Evolutionary conservation across 805 yeast species (phyloP), one percentile per base, ranked within the genome.

Genomic region (Isabelozyma pseudorhagii): DNA sequence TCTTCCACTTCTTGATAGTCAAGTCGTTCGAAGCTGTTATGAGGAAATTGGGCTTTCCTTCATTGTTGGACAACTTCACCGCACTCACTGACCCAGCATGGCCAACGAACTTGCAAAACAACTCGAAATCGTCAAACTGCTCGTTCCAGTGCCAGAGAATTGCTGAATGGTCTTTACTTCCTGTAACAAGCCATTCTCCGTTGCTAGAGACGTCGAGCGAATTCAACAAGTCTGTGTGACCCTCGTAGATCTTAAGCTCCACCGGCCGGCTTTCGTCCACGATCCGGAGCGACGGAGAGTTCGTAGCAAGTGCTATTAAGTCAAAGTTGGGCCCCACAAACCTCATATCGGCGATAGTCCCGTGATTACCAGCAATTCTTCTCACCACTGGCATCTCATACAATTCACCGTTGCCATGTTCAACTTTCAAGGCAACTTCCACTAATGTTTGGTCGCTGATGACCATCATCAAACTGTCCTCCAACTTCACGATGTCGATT

Each of bases 111-210:
- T 80, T 76, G 0, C 91, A 84, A 61, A 79, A 82, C 27, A 72
- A 68, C 8, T 64, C 68, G 49, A 79, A 79, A 17, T 52, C 63
- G 1, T 57, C 70, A 0, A 60, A 54, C 0, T 66, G 72, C 2
- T 77, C 79, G 55, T 80, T 71, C 68, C 74, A 86, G 55, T 67
- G 75, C 99, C 99, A 94, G 51, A 94, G 67, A 52, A 89, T 78
- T 0, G 94, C 96, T 38, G 85, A 85, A 54, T 83, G 79, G 66
- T 94, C 99, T 68, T 94, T 94, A 7, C 96, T 86, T 1, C 91
- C 97, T 6, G 97, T 87, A 4, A 89, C 94, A 27, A 94, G 71
- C 98, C 98, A 94, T 46, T 67, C 55, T 1, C 98, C 98, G 66
- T 90, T 94, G 17, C 69, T 71, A 0, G 94, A 81, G 1, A 84